Percentiles rank a stretch among this genome's conserved stretches.
Evolutionary conservation across 768 basidiomycete genomes (phyloP).

Genomic region (Lentinus tigrinus): DNA sequence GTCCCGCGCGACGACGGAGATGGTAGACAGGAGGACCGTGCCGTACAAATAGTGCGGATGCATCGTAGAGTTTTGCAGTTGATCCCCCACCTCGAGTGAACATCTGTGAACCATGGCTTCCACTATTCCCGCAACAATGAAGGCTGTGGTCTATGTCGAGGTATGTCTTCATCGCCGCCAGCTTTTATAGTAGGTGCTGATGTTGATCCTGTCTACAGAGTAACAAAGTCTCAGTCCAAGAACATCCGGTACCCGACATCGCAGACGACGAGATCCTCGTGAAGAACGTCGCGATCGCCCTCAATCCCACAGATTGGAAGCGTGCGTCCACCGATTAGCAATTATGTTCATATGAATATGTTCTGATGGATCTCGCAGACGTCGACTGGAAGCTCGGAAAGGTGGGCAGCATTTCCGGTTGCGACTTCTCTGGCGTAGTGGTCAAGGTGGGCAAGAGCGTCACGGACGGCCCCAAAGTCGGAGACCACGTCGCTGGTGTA

Average conservation of each 20-base stretch:
- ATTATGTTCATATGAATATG: neutral
- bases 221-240: constrained; percentile 15
- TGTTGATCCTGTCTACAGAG: neutral
- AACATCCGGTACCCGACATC: constrained; percentile 22
- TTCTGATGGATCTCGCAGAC: neutral
- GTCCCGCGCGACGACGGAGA: no score
- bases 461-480: constrained; percentile 15
- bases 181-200: no score
- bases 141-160: neutral
- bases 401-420: constrained; percentile 1
- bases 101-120: neutral
- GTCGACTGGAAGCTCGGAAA: neutral
- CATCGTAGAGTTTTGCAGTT: no score
- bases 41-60: no score
- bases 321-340: no score
- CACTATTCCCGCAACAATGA: neutral
- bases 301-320: constrained; percentile 28
- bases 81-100: no score
- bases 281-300: constrained; percentile 24
- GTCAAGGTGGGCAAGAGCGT: constrained; percentile 16
- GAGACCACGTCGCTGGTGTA: constrained; percentile 28
- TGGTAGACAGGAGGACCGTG: no score
- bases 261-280: constrained; percentile 27
- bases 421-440: constrained; percentile 11
- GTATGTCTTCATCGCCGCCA: no score